Conservation (phyloP, 2,329 filamentous ascomycete species). For the Colletotrichum ledebouriae region DNA sequence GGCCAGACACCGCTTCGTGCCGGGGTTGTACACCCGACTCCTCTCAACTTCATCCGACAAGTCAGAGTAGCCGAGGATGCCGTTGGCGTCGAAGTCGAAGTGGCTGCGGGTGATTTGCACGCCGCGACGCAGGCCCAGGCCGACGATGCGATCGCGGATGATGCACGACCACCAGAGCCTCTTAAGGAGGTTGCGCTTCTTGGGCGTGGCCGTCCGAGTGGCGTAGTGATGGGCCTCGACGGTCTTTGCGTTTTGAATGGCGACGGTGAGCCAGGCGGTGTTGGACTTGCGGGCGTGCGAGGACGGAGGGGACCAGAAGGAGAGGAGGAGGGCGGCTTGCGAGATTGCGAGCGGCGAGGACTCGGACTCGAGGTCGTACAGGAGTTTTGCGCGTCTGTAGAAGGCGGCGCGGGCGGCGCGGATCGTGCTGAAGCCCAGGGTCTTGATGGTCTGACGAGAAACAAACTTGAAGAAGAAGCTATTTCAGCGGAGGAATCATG, state of each 20-base stretch:
- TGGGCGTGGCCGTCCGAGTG: slow-evolving; percentile 50
- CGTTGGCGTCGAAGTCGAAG: slow-evolving; percentile 58
- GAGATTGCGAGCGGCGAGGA: slow-evolving; percentile 56
- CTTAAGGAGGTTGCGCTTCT: slow-evolving; percentile 59
- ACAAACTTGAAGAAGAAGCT: slow-evolving; percentile 50
- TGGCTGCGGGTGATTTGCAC: slow-evolving; percentile 63
- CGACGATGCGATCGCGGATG: slow-evolving; percentile 64
- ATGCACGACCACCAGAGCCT: slow-evolving; percentile 69
- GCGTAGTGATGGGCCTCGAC: slow-evolving; percentile 59
- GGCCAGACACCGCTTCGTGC: slow-evolving; percentile 59
- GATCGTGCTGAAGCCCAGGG: slow-evolving; percentile 58
- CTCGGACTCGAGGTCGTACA: slow-evolving; percentile 61
- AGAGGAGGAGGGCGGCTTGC: slow-evolving; percentile 59
- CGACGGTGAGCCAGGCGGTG: slow-evolving; percentile 63
- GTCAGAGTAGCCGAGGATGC: slow-evolving; percentile 57
- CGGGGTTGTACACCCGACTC: slow-evolving; percentile 60
- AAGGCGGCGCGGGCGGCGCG: slow-evolving; percentile 59
- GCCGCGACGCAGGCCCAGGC: slow-evolving; percentile 62
- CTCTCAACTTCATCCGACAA: slow-evolving; percentile 60
- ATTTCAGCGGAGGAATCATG: slow-evolving; percentile 13
- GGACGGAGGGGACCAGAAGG: slow-evolving; percentile 55
- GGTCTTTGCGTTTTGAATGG: slow-evolving; percentile 63
- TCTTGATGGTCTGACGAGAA: slow-evolving; percentile 55
- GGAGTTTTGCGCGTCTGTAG: slow-evolving; percentile 56
- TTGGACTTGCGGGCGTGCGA: slow-evolving; percentile 55